A percentile compares a stretch with the other conserved stretches of the same genome.
These are phyloP conservation scores for Xylaria sp. DNA, from an alignment of 2,329 filamentous ascomycete genomes.

Conservation along the genomic window DNA sequence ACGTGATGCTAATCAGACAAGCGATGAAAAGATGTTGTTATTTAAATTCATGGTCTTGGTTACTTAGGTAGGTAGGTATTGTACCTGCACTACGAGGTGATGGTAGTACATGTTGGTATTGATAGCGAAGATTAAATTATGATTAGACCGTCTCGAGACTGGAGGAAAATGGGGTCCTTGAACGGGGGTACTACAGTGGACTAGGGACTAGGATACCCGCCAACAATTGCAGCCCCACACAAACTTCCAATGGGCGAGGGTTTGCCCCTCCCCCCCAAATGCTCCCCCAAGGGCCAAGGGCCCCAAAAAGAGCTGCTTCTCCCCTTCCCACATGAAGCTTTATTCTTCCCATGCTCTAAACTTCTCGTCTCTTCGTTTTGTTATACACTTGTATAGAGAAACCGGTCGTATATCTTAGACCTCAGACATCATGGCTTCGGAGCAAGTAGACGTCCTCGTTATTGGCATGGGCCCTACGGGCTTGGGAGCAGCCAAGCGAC, in stretches of 20 bases:
- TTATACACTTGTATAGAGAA: conserved; percentile 25
- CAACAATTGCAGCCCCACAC: conserved; percentile 30
- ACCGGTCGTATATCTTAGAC: conserved; percentile 20
- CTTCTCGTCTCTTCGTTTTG: conserved; percentile 13
- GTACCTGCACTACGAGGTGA: conserved; percentile 6
- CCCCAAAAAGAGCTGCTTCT: conserved; percentile 34
- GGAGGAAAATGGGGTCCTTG: too few species aligned
- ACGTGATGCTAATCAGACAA: background rate
- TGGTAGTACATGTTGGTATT: conserved; percentile 1
- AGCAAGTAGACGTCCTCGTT: conserved; percentile 92
- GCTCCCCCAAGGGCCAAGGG: conserved; percentile 16
- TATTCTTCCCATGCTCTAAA: conserved; percentile 27
- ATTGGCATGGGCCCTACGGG: conserved; percentile 98
- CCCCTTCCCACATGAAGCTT: conserved; percentile 27
- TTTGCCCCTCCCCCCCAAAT: conserved; percentile 34
- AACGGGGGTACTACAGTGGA: background rate
- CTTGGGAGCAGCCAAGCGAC: conserved; percentile 95
- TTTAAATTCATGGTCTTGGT: conserved; percentile 15
- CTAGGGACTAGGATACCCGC: conserved; percentile 8
- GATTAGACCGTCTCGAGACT: conserved; percentile 22
- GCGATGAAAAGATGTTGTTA: background rate
- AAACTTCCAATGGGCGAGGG: conserved; percentile 22
- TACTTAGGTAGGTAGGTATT: background rate
- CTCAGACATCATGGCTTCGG: conserved; percentile 34
- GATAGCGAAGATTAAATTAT: conserved; percentile 27